Evolutionary conservation across 2,329 filamentous ascomycete genomes (phyloP), one percentile per base, ranked within the genome.

Genomic region (Aspergillus tanneri): DNA sequence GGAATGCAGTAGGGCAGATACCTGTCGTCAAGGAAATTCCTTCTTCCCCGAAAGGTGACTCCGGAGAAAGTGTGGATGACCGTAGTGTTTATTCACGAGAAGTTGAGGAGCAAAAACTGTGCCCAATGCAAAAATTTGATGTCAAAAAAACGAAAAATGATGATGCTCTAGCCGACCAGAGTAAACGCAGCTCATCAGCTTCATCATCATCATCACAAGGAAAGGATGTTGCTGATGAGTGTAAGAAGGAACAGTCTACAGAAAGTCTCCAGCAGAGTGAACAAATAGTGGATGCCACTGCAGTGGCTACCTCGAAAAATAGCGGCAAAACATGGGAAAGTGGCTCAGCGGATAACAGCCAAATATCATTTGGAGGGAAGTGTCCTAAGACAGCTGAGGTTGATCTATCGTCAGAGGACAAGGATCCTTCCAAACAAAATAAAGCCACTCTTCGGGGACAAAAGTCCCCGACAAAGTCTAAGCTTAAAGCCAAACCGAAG

Each of bases 401-500:
- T n/a, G n/a, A n/a, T n/a, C n/a, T n/a, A n/a, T n/a, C n/a, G n/a
- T n/a, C n/a, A 47, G 32, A 47, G 9, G 27, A 1, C 22, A 24
- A 12, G 22, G 36, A 23, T 40, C 47, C 11, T 30, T 43, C 2
- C 37, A 37, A 36, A 19, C 14, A 39, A 18, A 47, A 28, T 5
- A 27, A 25, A 18, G 14, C 3, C 12, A 14, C 23, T 38, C 32
- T 34, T 43, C 18, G 24, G 27, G 18, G 22, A 11, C 14, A 39
- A 23, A 53, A 44, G 27, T 25, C 24, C 19, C 44, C 46, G 2
- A 40, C 41, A 14, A 24, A 36, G 19, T 21, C 16, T 7, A 41
- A 45, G 34, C 21, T 22, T 18, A 45, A 49, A 18, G 18, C n/a
- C 8, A 50, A 50, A 23, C 28, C 36, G 27, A 59, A 40, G 40